Evolutionary conservation across 2,329 filamentous ascomycete genomes (phyloP), one percentile per base, ranked within the genome.

Genomic region (Colletotrichum liaoningense): DNA sequence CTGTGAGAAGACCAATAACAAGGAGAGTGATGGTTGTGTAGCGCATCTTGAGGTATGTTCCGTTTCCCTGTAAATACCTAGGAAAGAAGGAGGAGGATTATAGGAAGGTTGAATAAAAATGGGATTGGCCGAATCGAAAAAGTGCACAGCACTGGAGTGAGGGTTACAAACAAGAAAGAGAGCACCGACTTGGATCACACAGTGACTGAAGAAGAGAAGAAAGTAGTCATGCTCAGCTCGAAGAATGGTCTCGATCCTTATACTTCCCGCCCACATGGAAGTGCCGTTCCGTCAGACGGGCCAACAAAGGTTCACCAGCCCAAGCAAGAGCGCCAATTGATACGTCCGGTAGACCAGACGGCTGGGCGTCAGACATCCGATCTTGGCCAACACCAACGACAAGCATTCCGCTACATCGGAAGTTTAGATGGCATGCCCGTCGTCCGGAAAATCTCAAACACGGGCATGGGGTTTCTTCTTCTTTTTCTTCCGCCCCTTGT

Each of bases 381-480:
- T n/a, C 49, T 57, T 58, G 52, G 52, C 26, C 22, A 62, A 63
- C 30, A 72, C 57, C 38, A 5, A 72, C 52, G 22, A 30, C 35
- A 67, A n/a, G n/a, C 65, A 35, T 42, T 60, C 38, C 68, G 65
- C 58, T 63, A 72, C 69, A 35, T 59, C 24, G 57, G 33, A 35
- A 68, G 69, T 69, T 69, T 63, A 59, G 69, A 63, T 63, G 64
- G 49, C 64, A 63, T 63, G 38, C 38, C 42, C 52, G 49, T 63
- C 58, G 11, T 54, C 62, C 33, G 46, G 28, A 63, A 63, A 5
- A 63, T n/a, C 28, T 57, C 49, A 62, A 33, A 57, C n/a, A 0
- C 4, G 30, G 30, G 33, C 35, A 33, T 68, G 66, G 58, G 30
- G 14, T 42, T 16, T 35, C 33, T 35, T 35, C 11, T 35, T 12